These are phyloP conservation scores for Didymosphaeria variabile DNA, from an alignment of 2,329 filamentous ascomycete genomes.

Conservation along the genomic window DNA sequence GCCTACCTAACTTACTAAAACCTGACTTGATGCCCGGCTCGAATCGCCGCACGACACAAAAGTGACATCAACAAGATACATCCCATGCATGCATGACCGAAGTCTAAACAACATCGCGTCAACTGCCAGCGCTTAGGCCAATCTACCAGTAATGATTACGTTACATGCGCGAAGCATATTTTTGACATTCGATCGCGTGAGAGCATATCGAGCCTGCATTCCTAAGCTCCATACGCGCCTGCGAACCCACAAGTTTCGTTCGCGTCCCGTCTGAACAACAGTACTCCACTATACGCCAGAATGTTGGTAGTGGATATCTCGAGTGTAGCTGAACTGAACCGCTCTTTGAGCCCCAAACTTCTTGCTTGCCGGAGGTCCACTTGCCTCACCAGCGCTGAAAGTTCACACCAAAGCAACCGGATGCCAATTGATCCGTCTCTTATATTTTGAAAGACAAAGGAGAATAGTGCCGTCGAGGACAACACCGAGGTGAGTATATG, in stretches of 20 bases:
- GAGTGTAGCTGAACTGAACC: not conserved
- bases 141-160: constrained; percentile 3
- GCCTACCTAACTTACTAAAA: not conserved
- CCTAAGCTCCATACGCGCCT: constrained; percentile 2
- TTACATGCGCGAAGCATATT: constrained; percentile 19
- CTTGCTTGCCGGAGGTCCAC: constrained; percentile 1
- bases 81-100: constrained; percentile 3
- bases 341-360: not conserved
- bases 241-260: constrained; percentile 3
- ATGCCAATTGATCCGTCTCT: constrained; percentile 16
- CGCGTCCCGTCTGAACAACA: constrained; percentile 2
- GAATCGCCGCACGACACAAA: not conserved
- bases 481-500: constrained; percentile 20
- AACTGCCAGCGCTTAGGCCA: constrained; percentile 1
- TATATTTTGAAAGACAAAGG: constrained; percentile 15
- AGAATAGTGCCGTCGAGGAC: constrained; percentile 18
- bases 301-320: constrained; percentile 9
- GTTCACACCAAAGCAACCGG: not conserved
- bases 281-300: not conserved
- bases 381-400: constrained; percentile 2
- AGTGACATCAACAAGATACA: not conserved
- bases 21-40: not conserved
- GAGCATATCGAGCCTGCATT: constrained; percentile 2
- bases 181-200: constrained; percentile 13
- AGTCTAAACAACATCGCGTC: not conserved